Percentiles rank a stretch among this genome's conserved stretches.
These are phyloP conservation scores for Fragilaria radians DNA, from an alignment of 108 stramenopile species.

Conservation along the genomic window DNA sequence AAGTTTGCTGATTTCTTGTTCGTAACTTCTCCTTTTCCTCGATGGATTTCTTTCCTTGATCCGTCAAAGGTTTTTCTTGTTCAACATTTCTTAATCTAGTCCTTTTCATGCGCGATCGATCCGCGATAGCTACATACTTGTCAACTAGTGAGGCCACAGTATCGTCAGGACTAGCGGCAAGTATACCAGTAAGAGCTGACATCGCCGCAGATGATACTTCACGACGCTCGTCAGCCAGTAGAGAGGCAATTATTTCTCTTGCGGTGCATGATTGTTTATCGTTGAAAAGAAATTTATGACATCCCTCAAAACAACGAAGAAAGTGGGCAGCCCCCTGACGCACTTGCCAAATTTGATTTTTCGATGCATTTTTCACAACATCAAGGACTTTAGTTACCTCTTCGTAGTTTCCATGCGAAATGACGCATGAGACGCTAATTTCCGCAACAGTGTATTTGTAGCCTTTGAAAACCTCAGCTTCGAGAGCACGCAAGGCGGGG, in stretches of 20 bases:
- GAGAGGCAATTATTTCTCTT: constrained; percentile 43
- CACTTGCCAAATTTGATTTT: constrained; percentile 78
- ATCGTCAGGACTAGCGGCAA: constrained; percentile 50
- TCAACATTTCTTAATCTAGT: constrained; percentile 29
- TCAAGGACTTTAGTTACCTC: constrained; percentile 63
- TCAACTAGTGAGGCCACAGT: constrained; percentile 46
- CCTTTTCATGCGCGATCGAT: constrained; percentile 63
- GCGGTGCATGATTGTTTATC: constrained; percentile 41
- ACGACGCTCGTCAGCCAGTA: constrained; percentile 80
- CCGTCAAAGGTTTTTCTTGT: not conserved
- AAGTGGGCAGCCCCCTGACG: constrained; percentile 80
- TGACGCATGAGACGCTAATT: constrained; percentile 61
- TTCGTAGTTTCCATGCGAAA: constrained; percentile 44
- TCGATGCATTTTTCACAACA: constrained; percentile 33
- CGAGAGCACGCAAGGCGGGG: constrained; percentile 61
- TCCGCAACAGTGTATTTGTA: constrained; percentile 74
- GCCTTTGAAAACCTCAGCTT: constrained; percentile 76
- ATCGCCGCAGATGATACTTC: constrained; percentile 75
- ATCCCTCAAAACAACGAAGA: constrained; percentile 76
- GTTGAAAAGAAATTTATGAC: constrained; percentile 74
- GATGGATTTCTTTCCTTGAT: constrained; percentile 31
- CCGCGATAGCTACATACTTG: constrained; percentile 62
- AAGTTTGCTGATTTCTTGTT: constrained; percentile 63
- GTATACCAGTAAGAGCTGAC: constrained; percentile 80
- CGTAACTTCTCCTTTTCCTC: constrained; percentile 49